These are phyloP conservation scores for Epithemia pelagica DNA, from an alignment of 108 stramenopile species.

Conservation along the genomic window DNA sequence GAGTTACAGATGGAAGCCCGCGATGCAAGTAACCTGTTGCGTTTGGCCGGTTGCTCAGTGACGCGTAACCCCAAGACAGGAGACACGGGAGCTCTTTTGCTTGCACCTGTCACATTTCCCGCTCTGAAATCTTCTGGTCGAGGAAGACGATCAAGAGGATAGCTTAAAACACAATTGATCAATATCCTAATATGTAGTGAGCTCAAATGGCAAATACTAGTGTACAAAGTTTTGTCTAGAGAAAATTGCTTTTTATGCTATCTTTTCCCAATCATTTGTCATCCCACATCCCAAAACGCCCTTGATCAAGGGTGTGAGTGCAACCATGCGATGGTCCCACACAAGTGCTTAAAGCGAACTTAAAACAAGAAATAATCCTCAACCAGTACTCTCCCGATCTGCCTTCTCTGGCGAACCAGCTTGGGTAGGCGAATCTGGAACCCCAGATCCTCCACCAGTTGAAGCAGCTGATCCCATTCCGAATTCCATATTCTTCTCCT, in stretches of 20 bases:
- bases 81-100: constrained; percentile 36
- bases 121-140: constrained; percentile 30
- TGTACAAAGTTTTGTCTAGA: too few species aligned
- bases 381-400: too few species aligned
- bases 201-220: too few species aligned
- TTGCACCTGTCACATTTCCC: constrained; percentile 67
- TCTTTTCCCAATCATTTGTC: too few species aligned
- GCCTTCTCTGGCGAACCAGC: neutral
- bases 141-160: neutral
- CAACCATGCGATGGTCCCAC: too few species aligned
- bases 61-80: constrained; percentile 33
- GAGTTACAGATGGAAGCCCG: constrained; percentile 55
- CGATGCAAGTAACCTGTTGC: constrained; percentile 41
- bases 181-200: too few species aligned
- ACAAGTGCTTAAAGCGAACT: too few species aligned
- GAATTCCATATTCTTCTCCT: neutral
- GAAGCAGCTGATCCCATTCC: constrained; percentile 1
- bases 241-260: too few species aligned
- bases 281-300: too few species aligned
- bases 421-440: neutral
- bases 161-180: neutral
- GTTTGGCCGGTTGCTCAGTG: constrained; percentile 68
- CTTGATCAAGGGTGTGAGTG: too few species aligned
- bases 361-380: too few species aligned
- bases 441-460: neutral